Evolutionary conservation across 75 land plant genomes (phyloP), one percentile per base, ranked within the genome.

Genomic region (Cupressus sempervirens): DNA sequence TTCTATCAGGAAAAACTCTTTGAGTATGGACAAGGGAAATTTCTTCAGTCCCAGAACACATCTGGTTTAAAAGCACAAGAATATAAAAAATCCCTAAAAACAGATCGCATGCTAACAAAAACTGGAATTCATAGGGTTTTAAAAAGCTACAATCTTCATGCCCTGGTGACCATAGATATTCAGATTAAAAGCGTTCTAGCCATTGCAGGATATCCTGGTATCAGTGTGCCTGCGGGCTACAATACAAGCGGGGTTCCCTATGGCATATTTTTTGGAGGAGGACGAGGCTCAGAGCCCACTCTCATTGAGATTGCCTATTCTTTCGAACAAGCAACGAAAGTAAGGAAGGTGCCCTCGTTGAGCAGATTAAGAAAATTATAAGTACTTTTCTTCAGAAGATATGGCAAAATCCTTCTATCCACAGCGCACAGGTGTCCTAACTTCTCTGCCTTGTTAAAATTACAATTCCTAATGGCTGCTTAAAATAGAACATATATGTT

Each of bases 291-390:
- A 7, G 88, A 91, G 76, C 72, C 86, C 13, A 76, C 81, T 72
- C 86, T 94, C 45, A 92, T 94, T 34, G 93, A 94, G 84, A 87
- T 92, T 83, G 90, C 95, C 83, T 94, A 90, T 87, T 90, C 83
- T 46, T 92, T 92, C 80, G 95, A 94, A 80, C 94, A 92, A 82
- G 94, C 95, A 30, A 94, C 92, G 2, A 83, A 65, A 74, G 70
- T 87, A 4, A 74, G 95, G 50, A 91, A 86, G 83, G 92, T 93
- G 26, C 96, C 96, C 1, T 23, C n/a, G 26, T 15, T 40, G 10
- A 77, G 8, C 36, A 36, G 6, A 36, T 1, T 12, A 0, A 75
- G 14, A 50, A 50, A 72, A 72, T 10, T 30, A 29, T 29, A 35
- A 72, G 53, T 50, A 13, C 15, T 50, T 50, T 50, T 50, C 14